Evolutionary conservation across 148 eudicot species (phyloP).

Genomic region (Diospyros lotus): DNA sequence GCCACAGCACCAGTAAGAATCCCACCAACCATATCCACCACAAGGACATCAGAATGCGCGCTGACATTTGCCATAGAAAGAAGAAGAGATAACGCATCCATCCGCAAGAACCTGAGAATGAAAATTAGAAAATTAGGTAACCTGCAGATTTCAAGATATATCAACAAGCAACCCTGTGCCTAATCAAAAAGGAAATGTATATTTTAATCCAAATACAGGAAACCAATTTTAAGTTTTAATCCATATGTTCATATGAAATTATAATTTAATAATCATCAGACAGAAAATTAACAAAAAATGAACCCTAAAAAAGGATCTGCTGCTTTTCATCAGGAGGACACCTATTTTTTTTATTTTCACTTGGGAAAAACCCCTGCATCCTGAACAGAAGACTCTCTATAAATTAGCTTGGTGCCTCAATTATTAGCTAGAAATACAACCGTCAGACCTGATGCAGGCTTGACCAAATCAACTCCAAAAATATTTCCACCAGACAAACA

Average conservation of each 20-base stretch:
- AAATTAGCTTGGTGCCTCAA: not conserved
- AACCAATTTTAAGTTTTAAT: not conserved
- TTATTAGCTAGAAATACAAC: not conserved
- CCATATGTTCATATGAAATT: not conserved
- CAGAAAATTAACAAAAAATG: not conserved
- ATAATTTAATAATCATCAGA: not conserved
- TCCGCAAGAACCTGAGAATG: slow-evolving; percentile 60
- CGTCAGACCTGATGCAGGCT: not conserved
- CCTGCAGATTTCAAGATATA: not conserved
- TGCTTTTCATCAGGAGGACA: not conserved
- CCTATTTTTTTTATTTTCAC: not conserved
- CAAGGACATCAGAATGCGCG: slow-evolving; percentile 75
- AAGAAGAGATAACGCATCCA: slow-evolving; percentile 71
- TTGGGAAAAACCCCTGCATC: not conserved
- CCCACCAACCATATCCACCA: slow-evolving; percentile 91
- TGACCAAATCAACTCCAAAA: not conserved
- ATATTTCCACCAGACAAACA: not conserved
- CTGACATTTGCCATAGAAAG: slow-evolving; percentile 82
- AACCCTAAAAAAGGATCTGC: not conserved
- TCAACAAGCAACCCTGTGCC: not conserved
- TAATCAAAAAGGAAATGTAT: not conserved
- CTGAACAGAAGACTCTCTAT: not conserved
- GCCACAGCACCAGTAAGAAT: slow-evolving; percentile 88
- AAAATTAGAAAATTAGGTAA: not conserved
- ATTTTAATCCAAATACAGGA: no score